These are phyloP conservation scores for Nicotiana noctiflora DNA, from an alignment of 257 asterid species.

Conservation along the genomic window DNA sequence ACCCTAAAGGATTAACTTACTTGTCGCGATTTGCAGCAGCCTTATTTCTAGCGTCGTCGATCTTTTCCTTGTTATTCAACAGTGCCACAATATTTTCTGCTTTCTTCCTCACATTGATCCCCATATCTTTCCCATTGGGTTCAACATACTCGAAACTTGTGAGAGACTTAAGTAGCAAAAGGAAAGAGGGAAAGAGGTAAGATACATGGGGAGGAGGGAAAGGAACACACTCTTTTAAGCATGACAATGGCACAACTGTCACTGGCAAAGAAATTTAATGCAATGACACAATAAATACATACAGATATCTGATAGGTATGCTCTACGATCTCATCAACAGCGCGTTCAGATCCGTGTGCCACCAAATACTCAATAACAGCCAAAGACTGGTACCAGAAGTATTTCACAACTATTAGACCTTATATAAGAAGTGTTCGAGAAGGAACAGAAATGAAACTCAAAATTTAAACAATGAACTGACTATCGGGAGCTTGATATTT, in stretches of 20 bases:
- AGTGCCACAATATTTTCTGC: constrained; percentile 77
- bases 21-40: constrained; percentile 87
- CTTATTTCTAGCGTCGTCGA: constrained; percentile 72
- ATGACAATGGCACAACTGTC: neutral
- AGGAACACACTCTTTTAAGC: neutral
- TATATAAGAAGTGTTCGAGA: neutral
- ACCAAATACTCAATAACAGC: constrained; percentile 95
- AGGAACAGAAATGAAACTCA: neutral
- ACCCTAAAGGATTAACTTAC: constrained; percentile 36
- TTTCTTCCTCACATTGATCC: constrained; percentile 82
- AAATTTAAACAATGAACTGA: neutral
- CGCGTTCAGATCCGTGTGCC: constrained; percentile 94
- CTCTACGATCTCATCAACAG: constrained; percentile 88
- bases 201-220: neutral
- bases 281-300: constrained; percentile 22
- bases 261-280: neutral
- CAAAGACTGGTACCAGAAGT: constrained; percentile 42
- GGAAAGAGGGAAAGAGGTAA: neutral
- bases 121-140: constrained; percentile 83
- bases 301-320: constrained; percentile 92
- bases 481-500: neutral
- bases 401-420: neutral
- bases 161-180: constrained; percentile 46
- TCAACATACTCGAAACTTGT: constrained; percentile 84
- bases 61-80: constrained; percentile 80